These are phyloP conservation scores for Colletotrichum spaethianum DNA, from an alignment of 2,329 filamentous ascomycete species.

Conservation along the genomic window DNA sequence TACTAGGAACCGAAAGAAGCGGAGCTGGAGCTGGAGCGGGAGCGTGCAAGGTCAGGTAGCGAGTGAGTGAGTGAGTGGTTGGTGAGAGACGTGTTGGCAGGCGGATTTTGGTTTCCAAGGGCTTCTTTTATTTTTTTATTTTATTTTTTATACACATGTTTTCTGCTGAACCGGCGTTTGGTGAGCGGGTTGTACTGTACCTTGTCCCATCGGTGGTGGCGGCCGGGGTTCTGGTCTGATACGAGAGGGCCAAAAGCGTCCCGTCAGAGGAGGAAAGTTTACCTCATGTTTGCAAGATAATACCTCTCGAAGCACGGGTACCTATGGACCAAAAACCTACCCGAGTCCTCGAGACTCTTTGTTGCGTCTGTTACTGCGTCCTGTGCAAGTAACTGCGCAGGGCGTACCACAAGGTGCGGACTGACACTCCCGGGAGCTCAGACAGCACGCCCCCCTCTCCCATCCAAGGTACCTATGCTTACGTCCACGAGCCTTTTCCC, in stretches of 20 bases:
- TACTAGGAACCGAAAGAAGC: slow-evolving; percentile 9
- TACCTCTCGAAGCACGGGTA: slow-evolving; percentile 16
- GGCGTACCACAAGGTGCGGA: neutral
- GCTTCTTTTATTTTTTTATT: neutral
- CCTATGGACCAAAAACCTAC: neutral
- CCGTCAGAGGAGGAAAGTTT: slow-evolving; percentile 18
- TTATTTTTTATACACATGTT: neutral
- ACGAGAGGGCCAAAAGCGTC: slow-evolving; percentile 1
- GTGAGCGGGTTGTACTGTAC: neutral
- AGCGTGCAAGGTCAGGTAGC: neutral
- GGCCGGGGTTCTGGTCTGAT: slow-evolving; percentile 6
- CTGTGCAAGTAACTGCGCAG: neutral
- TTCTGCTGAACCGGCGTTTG: neutral
- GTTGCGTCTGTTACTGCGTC: slow-evolving; percentile 5
- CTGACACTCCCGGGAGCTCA: neutral
- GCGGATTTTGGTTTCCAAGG: neutral
- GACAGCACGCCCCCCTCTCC: slow-evolving; percentile 17
- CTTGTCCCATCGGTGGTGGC: slow-evolving; percentile 3
- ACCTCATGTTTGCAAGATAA: slow-evolving; percentile 8
- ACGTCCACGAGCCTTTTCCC: slow-evolving; percentile 8
- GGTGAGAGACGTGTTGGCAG: neutral
- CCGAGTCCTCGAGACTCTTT: neutral
- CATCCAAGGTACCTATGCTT: neutral
- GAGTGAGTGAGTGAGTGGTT: too few relatives aligned
- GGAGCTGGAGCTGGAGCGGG: slow-evolving; percentile 3